Conservation (phyloP, 345 rosid species). For the Salix koriyanagi region DNA sequence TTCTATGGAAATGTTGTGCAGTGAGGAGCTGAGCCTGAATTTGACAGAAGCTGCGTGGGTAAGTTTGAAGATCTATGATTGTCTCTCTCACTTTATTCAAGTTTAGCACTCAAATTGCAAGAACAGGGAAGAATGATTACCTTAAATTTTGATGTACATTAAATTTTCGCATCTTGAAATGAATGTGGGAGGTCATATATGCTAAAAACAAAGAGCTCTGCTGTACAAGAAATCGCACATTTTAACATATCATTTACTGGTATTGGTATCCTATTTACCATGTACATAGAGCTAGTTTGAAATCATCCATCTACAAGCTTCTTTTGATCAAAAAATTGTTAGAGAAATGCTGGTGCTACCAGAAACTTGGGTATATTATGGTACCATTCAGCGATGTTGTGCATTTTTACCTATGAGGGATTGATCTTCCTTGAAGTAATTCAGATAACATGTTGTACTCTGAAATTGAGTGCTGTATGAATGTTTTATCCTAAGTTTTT, state of each 20-base stretch:
- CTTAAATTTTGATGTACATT: background rate
- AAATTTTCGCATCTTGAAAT: background rate
- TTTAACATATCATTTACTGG: background rate
- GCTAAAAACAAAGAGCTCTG: background rate
- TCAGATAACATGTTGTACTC: background rate
- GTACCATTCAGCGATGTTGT: too few species aligned
- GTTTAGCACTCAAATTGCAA: background rate
- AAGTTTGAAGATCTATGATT: conserved; percentile 23
- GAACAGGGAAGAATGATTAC: conserved; percentile 2
- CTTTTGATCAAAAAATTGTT: background rate
- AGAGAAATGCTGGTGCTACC: background rate
- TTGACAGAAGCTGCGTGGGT: conserved; percentile 98
- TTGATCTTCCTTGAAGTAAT: background rate
- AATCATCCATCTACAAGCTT: background rate
- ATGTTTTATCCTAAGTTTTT: background rate
- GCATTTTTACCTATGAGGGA: background rate
- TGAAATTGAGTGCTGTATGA: background rate
- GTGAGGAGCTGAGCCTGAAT: conserved; percentile 81
- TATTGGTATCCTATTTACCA: background rate
- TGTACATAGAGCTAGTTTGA: background rate
- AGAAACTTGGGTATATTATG: background rate
- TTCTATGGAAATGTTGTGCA: conserved; percentile 35
- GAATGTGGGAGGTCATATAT: background rate
- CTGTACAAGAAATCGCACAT: background rate
- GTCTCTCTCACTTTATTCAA: background rate